phyloP scores from a whole-genome alignment of 2,329 filamentous ascomycete species.

The Sphaerulina populicola region DNA sequence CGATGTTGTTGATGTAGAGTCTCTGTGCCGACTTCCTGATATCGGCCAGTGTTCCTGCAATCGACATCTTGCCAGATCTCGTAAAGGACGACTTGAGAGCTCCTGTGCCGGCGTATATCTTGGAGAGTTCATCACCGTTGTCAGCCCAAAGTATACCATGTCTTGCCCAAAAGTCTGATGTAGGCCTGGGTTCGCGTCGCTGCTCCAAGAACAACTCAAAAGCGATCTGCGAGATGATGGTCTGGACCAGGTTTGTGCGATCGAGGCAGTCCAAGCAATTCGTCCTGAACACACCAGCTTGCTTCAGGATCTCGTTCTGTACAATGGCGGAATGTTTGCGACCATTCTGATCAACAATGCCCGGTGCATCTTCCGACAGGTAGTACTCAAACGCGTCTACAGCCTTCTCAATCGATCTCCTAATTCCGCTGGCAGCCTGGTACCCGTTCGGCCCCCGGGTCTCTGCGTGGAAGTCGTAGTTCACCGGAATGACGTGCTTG shows the following conservation, averaged over 20 bases:
- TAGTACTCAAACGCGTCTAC: conserved; percentile 90
- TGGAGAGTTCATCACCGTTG: conserved; percentile 86
- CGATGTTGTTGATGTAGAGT: conserved; percentile 95
- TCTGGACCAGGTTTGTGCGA: conserved; percentile 91
- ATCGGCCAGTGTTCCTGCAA: conserved; percentile 90
- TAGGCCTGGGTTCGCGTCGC: conserved; percentile 54
- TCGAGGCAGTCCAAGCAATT: conserved; percentile 96
- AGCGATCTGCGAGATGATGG: conserved; percentile 88
- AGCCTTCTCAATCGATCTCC: conserved; percentile 65
- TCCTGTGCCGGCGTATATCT: conserved; percentile 93
- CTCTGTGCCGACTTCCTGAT: conserved; percentile 87
- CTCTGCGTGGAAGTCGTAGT: conserved; percentile 95
- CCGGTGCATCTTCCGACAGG: conserved; percentile 63
- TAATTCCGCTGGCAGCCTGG: conserved; percentile 80
- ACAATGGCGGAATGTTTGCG: conserved; percentile 23
- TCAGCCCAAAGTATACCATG: conserved; percentile 95
- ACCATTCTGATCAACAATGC: conserved; percentile 39
- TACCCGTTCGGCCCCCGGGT: conserved; percentile 80
- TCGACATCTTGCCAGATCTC: conserved; percentile 85
- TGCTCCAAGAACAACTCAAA: conserved; percentile 75
- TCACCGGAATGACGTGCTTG: conserved; percentile 67
- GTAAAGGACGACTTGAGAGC: conserved; percentile 95
- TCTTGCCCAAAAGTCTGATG: conserved; percentile 78
- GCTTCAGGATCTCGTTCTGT: conserved; percentile 58
- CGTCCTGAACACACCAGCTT: conserved; percentile 90